Conservation (phyloP, 1,139 yeast species). For the Suhomyces wounanorum region DNA sequence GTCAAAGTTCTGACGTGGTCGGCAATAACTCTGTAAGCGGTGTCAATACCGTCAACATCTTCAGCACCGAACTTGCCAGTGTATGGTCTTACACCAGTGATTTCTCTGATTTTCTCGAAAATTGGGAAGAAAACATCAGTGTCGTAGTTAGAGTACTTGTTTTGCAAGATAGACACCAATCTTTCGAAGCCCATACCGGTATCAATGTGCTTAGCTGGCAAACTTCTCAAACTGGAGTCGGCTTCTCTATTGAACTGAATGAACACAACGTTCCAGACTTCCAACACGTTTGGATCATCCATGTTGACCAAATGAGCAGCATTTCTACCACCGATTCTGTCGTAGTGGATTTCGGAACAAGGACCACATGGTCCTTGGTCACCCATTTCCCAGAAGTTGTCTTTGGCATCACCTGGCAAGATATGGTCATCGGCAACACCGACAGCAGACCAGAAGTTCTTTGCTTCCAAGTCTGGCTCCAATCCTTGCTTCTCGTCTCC, state of each 20-base stretch:
- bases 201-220: conserved; percentile 94
- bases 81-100: conserved; percentile 90
- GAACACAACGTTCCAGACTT: conserved; percentile 96
- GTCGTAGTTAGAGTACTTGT: conserved; percentile 89
- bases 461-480: conserved; percentile 93
- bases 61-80: conserved; percentile 91
- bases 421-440: conserved; percentile 94
- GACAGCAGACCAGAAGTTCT: conserved; percentile 76
- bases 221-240: conserved; percentile 73
- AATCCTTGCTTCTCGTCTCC: conserved; percentile 86
- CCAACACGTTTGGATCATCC: conserved; percentile 97
- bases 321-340: conserved; percentile 96
- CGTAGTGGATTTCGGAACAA: conserved; percentile 96
- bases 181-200: conserved; percentile 99
- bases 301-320: conserved; percentile 86
- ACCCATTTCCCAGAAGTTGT: conserved; percentile 99
- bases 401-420: conserved; percentile 85
- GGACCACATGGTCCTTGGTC: conserved; percentile 99
- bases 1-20: conserved; percentile 97
- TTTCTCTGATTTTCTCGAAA: conserved; percentile 81
- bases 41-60: conserved; percentile 91
- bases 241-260: conserved; percentile 95
- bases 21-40: conserved; percentile 97
- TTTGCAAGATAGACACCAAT: conserved; percentile 89
- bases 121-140: conserved; percentile 94